These are phyloP conservation scores for Aspergillus caelatus DNA, from an alignment of 2,329 filamentous ascomycete genomes.

Conservation along the genomic window DNA sequence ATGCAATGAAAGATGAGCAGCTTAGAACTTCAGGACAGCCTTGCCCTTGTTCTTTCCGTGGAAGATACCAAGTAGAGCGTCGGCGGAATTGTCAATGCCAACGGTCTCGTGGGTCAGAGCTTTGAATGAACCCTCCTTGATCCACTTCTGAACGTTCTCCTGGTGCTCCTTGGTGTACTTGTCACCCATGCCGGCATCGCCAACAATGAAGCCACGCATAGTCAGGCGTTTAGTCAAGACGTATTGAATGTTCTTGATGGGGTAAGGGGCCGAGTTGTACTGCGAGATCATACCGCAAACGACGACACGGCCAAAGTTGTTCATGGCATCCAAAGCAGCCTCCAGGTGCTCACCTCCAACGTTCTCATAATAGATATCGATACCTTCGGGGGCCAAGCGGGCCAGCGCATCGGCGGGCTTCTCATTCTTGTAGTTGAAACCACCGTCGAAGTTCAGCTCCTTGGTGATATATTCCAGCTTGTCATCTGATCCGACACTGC, in stretches of 20 bases:
- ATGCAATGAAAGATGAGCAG: neutral
- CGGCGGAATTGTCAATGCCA: slow-evolving; percentile 75
- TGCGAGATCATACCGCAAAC: slow-evolving; percentile 71
- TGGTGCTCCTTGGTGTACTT: slow-evolving; percentile 72
- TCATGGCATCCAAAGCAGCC: slow-evolving; percentile 67
- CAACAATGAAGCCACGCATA: slow-evolving; percentile 76
- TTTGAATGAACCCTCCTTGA: slow-evolving; percentile 75
- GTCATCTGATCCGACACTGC: slow-evolving; percentile 76
- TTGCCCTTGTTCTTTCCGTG: slow-evolving; percentile 84
- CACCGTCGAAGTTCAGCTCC: slow-evolving; percentile 70
- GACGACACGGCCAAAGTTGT: slow-evolving; percentile 66
- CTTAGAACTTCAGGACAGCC: slow-evolving; percentile 71
- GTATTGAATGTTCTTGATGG: slow-evolving; percentile 66
- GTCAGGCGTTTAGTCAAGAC: slow-evolving; percentile 68
- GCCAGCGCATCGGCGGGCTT: slow-evolving; percentile 67
- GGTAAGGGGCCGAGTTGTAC: slow-evolving; percentile 73
- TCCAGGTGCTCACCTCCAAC: slow-evolving; percentile 76
- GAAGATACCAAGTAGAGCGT: slow-evolving; percentile 75
- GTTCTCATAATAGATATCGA: slow-evolving; percentile 85
- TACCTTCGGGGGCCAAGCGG: slow-evolving; percentile 72
- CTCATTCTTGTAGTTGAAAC: slow-evolving; percentile 90
- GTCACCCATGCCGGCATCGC: slow-evolving; percentile 65
- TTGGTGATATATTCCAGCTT: slow-evolving; percentile 76
- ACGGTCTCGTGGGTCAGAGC: slow-evolving; percentile 68
- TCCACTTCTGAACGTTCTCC: slow-evolving; percentile 74